These are phyloP conservation scores for Arabis hirsuta DNA, from an alignment of 345 rosid species.

Conservation along the genomic window DNA sequence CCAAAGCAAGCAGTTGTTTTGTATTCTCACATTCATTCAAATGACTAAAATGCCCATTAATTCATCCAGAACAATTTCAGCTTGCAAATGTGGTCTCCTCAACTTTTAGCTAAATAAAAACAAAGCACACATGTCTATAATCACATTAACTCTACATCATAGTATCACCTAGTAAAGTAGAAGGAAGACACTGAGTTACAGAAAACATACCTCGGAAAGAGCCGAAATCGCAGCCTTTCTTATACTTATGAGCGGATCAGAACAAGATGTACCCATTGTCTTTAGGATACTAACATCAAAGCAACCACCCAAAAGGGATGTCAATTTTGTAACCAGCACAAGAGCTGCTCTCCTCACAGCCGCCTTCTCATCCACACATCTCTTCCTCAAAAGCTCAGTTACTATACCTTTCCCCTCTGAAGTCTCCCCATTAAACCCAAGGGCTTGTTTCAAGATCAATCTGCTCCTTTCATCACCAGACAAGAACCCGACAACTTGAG, in stretches of 20 bases:
- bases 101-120: slow-evolving; percentile 13
- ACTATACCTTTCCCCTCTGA: slow-evolving; percentile 42
- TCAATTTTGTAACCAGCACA: slow-evolving; percentile 69
- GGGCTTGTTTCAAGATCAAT: slow-evolving; percentile 54
- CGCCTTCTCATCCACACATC: slow-evolving; percentile 92
- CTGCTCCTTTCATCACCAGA: slow-evolving; percentile 52
- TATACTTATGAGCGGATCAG: slow-evolving; percentile 91
- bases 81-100: slow-evolving; percentile 5
- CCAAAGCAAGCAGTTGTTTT: slow-evolving; percentile 12
- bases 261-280: slow-evolving; percentile 85
- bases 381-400: slow-evolving; percentile 64
- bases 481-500: slow-evolving; percentile 73
- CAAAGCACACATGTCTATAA: slow-evolving; percentile 9
- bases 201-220: slow-evolving; percentile 77
- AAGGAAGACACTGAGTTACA: slow-evolving; percentile 12
- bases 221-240: slow-evolving; percentile 88
- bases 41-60: slow-evolving; percentile 13
- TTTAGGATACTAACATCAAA: slow-evolving; percentile 71
- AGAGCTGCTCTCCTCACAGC: slow-evolving; percentile 81
- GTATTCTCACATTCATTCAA: not conserved
- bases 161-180: slow-evolving; percentile 1
- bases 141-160: not conserved
- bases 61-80: slow-evolving; percentile 4
- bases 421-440: slow-evolving; percentile 52
- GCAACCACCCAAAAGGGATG: slow-evolving; percentile 63